Conservation (phyloP, 176 grass and related monocot genomes). For the Oryza punctata region DNA sequence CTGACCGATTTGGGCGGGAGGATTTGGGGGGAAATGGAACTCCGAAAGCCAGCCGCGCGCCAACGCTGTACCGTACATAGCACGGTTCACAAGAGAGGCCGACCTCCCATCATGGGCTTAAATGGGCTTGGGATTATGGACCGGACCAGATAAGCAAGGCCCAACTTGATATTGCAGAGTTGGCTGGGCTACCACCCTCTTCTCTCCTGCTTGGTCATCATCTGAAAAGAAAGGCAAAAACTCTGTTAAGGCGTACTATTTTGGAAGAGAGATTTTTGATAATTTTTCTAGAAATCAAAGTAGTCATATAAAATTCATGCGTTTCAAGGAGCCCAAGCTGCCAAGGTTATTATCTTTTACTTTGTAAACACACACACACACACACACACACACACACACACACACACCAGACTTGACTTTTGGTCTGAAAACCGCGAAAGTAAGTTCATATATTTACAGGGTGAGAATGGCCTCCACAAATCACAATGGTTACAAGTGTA, state of each 20-base stretch:
- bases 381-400: too few species aligned
- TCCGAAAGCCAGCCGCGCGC: constrained; percentile 23
- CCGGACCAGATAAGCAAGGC: neutral
- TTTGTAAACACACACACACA: too few species aligned
- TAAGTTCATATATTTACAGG: neutral
- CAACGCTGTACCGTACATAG: neutral
- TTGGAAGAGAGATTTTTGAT: too few species aligned
- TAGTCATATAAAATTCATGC: too few species aligned
- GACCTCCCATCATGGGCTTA: neutral
- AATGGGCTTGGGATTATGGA: neutral
- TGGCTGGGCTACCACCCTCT: too few species aligned
- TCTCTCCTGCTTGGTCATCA: neutral
- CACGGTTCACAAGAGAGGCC: neutral
- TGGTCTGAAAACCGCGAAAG: neutral
- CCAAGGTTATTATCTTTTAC: neutral
- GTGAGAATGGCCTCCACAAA: neutral
- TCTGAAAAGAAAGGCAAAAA: neutral
- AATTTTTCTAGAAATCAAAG: too few species aligned
- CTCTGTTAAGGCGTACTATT: too few species aligned
- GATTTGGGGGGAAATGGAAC: constrained; percentile 34
- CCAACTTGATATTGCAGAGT: neutral
- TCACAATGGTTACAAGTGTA: neutral
- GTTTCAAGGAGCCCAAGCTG: too few species aligned
- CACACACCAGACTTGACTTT: neutral
- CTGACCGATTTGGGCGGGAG: constrained; percentile 24